Evolutionary conservation across 1,284 basidiomycete species (phyloP), one percentile per base, ranked within the genome.

Genomic region (Ustilago curta): DNA sequence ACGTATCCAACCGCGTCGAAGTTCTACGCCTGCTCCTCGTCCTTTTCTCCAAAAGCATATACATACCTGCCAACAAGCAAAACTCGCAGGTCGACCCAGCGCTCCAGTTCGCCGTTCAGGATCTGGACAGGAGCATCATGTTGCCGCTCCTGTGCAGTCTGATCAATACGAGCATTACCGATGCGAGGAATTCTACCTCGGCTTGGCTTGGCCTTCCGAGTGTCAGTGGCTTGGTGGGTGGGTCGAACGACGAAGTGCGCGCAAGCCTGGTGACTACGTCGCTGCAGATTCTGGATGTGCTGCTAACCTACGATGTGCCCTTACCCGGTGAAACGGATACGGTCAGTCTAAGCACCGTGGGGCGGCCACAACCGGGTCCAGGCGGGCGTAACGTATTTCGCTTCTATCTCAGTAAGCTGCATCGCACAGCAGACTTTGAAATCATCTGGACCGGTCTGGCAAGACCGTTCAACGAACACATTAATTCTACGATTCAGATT

Each of bases 111-210:
- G 59, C 76, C 9, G 74, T 77, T 7, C 71, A 65, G 21, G 56
- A 59, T 32, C 63, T 84, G 4, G 79, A 81, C 6, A 42, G 78
- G 3, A 59, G 62, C 32, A 64, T 77, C 35, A 71, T 80, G 29
- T 70, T 84, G 1, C 77, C 80, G 0, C 74, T 84, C 16, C 71
- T 84, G 1, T 84, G 83, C 77, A 80, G 76, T 48, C 52, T 84
- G 27, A 66, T 84, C 42, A 84, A 84, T 54, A 78, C 80, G 2
- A 62, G 73, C 39, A 52, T 77, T 23, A 80, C 76, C 62, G 68
- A 77, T 47, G 70, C 77, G 12, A 51, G 60, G 48, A 64, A 69
- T 35, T 66, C 70, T 11, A 69, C 64, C 6, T 60, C 65, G 0
- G 61, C 62, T 2, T 75, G 76, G 76, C 44, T 75, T 37, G 62